phyloP scores from a whole-genome alignment of 176 grass and related monocot genomes.

The Triticum urartu region DNA sequence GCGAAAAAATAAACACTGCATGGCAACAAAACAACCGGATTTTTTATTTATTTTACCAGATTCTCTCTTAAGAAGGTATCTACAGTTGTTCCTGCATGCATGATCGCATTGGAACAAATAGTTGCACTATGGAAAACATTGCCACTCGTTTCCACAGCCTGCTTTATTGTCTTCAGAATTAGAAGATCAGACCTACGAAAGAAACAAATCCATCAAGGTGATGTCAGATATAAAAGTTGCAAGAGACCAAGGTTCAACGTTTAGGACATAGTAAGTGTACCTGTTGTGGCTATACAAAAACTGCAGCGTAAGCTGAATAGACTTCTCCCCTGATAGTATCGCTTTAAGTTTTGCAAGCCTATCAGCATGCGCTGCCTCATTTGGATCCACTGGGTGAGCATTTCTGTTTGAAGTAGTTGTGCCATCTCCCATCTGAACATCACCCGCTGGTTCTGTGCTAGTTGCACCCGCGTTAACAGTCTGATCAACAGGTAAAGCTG shows the following conservation, averaged over 20 bases:
- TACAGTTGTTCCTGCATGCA: conserved; percentile 99
- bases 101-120: conserved; percentile 95
- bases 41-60: conserved; percentile 47
- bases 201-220: conserved; percentile 14
- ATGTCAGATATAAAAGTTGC: conserved; percentile 6
- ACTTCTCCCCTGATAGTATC: conserved; percentile 93
- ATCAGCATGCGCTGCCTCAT: conserved; percentile 53
- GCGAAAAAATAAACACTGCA: conserved; percentile 22
- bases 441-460: conserved; percentile 45
- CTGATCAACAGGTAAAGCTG: conserved; percentile 41
- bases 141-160: conserved; percentile 97
- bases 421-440: conserved; percentile 85
- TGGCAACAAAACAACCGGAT: background rate
- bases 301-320: conserved; percentile 91
- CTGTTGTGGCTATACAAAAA: conserved; percentile 97
- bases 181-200: conserved; percentile 87
- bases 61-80: conserved; percentile 99
- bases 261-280: conserved; percentile 35
- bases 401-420: conserved; percentile 47
- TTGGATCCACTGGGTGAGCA: conserved; percentile 59
- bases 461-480: conserved; percentile 39
- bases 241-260: background rate
- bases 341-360: conserved; percentile 85
- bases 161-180: conserved; percentile 98
- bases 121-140: conserved; percentile 99